Evolutionary conservation across 164 flowering plant genomes (phyloP), one percentile per base, ranked within the genome.

Genomic region (Pachysandra terminalis): DNA sequence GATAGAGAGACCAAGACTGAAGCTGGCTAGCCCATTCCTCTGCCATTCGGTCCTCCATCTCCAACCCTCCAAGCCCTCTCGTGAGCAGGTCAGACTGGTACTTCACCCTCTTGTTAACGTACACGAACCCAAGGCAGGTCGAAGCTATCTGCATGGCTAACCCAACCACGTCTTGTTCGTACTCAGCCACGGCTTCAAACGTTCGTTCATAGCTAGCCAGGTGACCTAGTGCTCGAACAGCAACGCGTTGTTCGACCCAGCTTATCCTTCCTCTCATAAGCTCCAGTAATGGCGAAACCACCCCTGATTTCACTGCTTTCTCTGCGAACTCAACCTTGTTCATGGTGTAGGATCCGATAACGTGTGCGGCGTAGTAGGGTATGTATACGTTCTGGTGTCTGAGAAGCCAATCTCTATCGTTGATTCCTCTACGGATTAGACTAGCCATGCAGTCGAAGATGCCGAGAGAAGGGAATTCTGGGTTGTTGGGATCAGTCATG

Each of bases 281-380:
- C 76, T 89, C 90, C 61, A 93, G 56, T 35, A 93, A 68, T 21
- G 96, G 90, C 16, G 80, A 73, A 48, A 93, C 68, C 16, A 84
- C 93, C 0, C 96, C 93, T 0, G 89, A 73, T 5, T 80, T 58
- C 6, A 84, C 85, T 0, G 95, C 93, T 60, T 55, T 81, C 55
- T 76, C 82, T 0, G 98, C 93, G 35, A 84, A 89, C 58, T 83
- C 83, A 0, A 61, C 75, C 61, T 71, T 80, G 82, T 86, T 86
- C 90, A 93, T 90, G 56, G 96, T 90, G 79, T 90, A 93, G 15
- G 98, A 89, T 0, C 98, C 98, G n/a, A 93, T 84, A 0, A 93
- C 73, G 57, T 93, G 98, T 23, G 98, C 95, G 1, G 98, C 96
- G 65, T 93, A 93, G 61, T 93, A 93, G n/a, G 98, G 95, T 4